A percentile compares a stretch with the other conserved stretches of the same genome.
These are phyloP conservation scores for Cochliopodium minus DNA, from an alignment of 208 protist species.

Conservation along the genomic window DNA sequence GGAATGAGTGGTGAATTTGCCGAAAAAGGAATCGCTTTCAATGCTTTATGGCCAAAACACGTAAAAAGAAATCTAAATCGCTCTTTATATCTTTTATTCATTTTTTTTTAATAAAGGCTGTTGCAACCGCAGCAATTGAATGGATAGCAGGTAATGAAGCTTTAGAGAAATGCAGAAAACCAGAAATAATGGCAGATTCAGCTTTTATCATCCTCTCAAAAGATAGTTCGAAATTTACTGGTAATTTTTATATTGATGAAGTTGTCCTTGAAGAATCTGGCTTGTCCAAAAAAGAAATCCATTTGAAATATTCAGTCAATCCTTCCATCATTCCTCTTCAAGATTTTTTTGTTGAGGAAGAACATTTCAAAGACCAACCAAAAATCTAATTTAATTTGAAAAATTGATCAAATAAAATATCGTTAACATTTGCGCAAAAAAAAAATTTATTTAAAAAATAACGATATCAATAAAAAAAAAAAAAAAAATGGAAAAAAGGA, in stretches of 20 bases:
- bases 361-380: too few relatives aligned
- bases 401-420: too few relatives aligned
- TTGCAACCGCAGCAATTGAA: background rate
- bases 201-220: conserved; percentile 29
- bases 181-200: conserved; percentile 35
- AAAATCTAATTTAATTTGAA: too few relatives aligned
- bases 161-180: conserved; percentile 21
- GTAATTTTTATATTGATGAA: conserved; percentile 32
- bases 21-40: conserved; percentile 21
- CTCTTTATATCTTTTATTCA: background rate
- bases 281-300: too few relatives aligned
- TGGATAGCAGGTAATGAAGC: conserved; percentile 2
- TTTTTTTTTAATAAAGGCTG: background rate
- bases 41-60: conserved; percentile 39
- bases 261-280: conserved; percentile 3
- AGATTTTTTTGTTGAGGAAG: too few relatives aligned
- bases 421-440: too few relatives aligned
- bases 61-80: conserved; percentile 27
- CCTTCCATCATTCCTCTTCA: too few relatives aligned
- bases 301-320: too few relatives aligned
- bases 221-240: conserved; percentile 4
- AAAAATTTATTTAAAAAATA: too few relatives aligned
- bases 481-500: too few relatives aligned
- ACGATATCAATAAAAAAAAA: too few relatives aligned
- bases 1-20: conserved; percentile 38